Base-by-base conservation (phyloP, 164 flowering plant species). In the Stephania yunnanensis region DNA sequence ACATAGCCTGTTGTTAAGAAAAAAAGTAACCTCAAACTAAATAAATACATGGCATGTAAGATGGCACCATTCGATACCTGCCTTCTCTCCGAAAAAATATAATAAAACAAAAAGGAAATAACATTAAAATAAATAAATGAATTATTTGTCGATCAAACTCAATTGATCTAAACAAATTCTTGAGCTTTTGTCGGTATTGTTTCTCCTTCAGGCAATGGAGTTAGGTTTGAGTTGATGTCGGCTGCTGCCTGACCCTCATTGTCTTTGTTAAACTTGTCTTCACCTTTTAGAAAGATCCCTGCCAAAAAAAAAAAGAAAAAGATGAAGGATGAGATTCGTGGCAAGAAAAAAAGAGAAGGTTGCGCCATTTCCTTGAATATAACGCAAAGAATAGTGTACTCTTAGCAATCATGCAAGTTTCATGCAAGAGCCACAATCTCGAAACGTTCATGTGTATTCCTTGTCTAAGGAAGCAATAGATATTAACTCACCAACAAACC, bases 231-330 rank as follows among this genome's bases (percentile, higher is more conserved):
- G 58, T 74, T 78, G 6, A 86, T 86, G 8, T 52, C 65, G 8
- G 70, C 45, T 22, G 58, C 42, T 30, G 36, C 77, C 64, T 78
- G 73, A 44, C 83, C 69, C 70, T 83, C 85, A 36, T 64, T 80
- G 1, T 89, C 89, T 83, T 89, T 91, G 22, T 88, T 71, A 74
- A 77, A 88, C 78, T 84, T 84, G 82, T 92, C 97, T 46, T 85
- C 91, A 67, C 91, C 80, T 20, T 72, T 83, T 31, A 88, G 75
- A 72, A 92, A 92, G 55, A 90, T 80, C 48, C 97, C 97, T 92
- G 88, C 79, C 74, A 72, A 77, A 70, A 45, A 29, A 61, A 0
- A 73, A 17, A 61, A n/a, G 31, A 25, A 25, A 25, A 25, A 36
- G 42, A 36, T 36, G 0, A 1, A 48, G 9, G 2, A 10, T 7